Evolutionary conservation across 2,329 filamentous ascomycete genomes (phyloP).

Genomic region (Beauveria medogensis): DNA sequence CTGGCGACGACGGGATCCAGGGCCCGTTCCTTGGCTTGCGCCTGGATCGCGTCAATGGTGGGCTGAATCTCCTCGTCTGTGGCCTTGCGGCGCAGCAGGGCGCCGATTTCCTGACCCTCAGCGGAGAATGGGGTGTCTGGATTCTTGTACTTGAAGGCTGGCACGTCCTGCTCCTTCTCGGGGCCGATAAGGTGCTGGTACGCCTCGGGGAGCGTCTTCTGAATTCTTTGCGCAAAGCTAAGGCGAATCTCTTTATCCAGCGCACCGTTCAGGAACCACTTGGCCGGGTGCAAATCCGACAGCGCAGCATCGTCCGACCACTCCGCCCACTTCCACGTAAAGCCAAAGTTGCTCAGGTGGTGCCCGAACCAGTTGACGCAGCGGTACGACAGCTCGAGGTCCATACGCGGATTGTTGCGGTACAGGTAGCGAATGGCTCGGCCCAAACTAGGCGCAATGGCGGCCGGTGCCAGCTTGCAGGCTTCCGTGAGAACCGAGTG

Average conservation of each 20-base stretch:
- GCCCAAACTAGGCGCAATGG: constrained; percentile 90
- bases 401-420: constrained; percentile 70
- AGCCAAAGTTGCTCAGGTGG: constrained; percentile 97
- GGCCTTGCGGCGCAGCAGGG: constrained; percentile 75
- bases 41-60: constrained; percentile 71
- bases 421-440: constrained; percentile 90
- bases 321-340: constrained; percentile 98
- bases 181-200: constrained; percentile 76
- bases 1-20: constrained; percentile 77
- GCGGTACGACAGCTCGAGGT: constrained; percentile 76
- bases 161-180: constrained; percentile 91
- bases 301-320: constrained; percentile 84
- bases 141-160: constrained; percentile 82
- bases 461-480: constrained; percentile 90
- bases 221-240: constrained; percentile 92
- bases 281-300: constrained; percentile 71
- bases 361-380: constrained; percentile 98
- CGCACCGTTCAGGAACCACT: constrained; percentile 85
- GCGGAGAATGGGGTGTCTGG: constrained; percentile 72
- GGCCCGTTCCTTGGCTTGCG: constrained; percentile 61
- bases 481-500: constrained; percentile 90
- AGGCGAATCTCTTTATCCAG: constrained; percentile 95
- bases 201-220: constrained; percentile 78
- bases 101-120: constrained; percentile 75
- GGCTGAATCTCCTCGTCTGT: constrained; percentile 79